Conservation (phyloP, 2,329 filamentous ascomycete species). For the Sarocladiaceae sp. region DNA sequence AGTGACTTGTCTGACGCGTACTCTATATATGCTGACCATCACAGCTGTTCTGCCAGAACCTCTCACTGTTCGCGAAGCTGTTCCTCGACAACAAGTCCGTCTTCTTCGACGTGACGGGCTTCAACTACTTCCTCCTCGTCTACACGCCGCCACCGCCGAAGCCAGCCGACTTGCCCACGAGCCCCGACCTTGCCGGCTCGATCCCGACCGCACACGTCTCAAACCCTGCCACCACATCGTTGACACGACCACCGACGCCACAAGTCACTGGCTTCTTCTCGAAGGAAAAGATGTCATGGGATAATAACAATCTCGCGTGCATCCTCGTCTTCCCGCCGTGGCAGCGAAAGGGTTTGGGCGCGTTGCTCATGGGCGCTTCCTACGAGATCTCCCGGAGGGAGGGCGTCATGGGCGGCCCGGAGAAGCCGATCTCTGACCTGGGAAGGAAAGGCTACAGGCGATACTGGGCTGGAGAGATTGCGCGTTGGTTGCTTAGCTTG, state of each 20-base stretch:
- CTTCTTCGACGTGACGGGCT: slow-evolving; percentile 92
- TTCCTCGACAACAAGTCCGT: slow-evolving; percentile 98
- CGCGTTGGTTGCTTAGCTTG: slow-evolving; percentile 57
- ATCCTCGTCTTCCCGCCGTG: slow-evolving; percentile 95
- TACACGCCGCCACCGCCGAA: slow-evolving; percentile 49
- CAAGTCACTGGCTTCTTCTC: slow-evolving; percentile 91
- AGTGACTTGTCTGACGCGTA: slow-evolving; percentile 23
- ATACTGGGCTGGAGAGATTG: slow-evolving; percentile 84
- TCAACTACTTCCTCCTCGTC: slow-evolving; percentile 90
- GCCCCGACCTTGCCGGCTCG: slow-evolving; percentile 13
- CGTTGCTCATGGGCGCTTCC: slow-evolving; percentile 85
- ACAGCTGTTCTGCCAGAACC: slow-evolving; percentile 85
- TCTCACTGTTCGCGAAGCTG: slow-evolving; percentile 93
- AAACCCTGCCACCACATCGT: slow-evolving; percentile 8
- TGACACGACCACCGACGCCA: slow-evolving; percentile 27
- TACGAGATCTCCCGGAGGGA: slow-evolving; percentile 89
- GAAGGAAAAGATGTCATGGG: slow-evolving; percentile 98
- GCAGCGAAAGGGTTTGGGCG: slow-evolving; percentile 84
- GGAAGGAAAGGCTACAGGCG: slow-evolving; percentile 77
- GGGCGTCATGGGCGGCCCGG: slow-evolving; percentile 80
- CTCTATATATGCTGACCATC: not conserved
- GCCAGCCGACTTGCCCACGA: not conserved
- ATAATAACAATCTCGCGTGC: slow-evolving; percentile 95
- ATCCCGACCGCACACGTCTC: slow-evolving; percentile 9
- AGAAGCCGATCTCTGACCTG: slow-evolving; percentile 86